A percentile compares a stretch with the other conserved stretches of the same genome.
phyloP scores from a whole-genome alignment of 371 early-diverging fungal genomes.

The Apophysomyces trapeziformis region DNA sequence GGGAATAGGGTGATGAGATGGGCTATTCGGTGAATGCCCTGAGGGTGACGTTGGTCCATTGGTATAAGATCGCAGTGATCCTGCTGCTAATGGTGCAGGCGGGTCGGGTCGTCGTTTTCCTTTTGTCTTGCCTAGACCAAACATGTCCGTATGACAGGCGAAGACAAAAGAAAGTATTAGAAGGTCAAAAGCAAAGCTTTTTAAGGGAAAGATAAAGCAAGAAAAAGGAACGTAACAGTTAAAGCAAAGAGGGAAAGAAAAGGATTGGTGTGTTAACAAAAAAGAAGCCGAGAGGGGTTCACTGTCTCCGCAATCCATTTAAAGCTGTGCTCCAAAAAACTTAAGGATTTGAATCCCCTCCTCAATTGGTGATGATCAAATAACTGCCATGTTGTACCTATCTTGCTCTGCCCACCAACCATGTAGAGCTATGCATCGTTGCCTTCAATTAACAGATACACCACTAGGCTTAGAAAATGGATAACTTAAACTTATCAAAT shows the following conservation, averaged over 20 bases:
- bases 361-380: not conserved
- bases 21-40: slow-evolving; percentile 2
- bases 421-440: too few relatives aligned
- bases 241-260: slow-evolving; percentile 1
- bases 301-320: not conserved
- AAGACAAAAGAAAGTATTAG: not conserved
- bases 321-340: not conserved
- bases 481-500: too few relatives aligned
- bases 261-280: not conserved
- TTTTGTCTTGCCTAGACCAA: slow-evolving; percentile 9
- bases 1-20: slow-evolving; percentile 2
- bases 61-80: slow-evolving; percentile 8
- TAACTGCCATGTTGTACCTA: too few relatives aligned
- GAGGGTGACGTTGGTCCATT: slow-evolving; percentile 3
- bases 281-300: slow-evolving; percentile 1
- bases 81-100: slow-evolving; percentile 4
- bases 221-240: slow-evolving; percentile 10
- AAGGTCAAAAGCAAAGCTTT: slow-evolving; percentile 1
- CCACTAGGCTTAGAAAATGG: too few relatives aligned
- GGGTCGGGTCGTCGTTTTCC: slow-evolving; percentile 9
- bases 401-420: too few relatives aligned
- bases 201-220: slow-evolving; percentile 4
- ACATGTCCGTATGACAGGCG: slow-evolving; percentile 1
- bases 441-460: too few relatives aligned
- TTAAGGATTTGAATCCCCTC: not conserved